phyloP scores from a whole-genome alignment of 805 yeast genomes.

The Lachancea kluyveri region DNA sequence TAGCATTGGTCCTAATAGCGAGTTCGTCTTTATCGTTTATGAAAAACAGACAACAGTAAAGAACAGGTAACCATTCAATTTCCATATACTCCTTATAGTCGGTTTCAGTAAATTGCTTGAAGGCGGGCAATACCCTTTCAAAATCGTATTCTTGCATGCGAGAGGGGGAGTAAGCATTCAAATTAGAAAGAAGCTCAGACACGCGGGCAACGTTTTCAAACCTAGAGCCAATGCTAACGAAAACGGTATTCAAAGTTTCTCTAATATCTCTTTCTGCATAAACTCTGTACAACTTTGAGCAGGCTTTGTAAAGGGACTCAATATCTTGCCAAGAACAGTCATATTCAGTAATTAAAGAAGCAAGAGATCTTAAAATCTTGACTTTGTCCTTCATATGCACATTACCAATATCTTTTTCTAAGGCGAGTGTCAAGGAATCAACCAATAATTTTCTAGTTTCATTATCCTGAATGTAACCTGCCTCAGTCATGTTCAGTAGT shows the following conservation, averaged over 20 bases:
- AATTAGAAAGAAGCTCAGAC: constrained; percentile 48
- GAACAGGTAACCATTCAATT: constrained; percentile 72
- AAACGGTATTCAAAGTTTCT: constrained; percentile 51
- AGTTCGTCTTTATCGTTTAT: constrained; percentile 75
- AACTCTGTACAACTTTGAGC: constrained; percentile 52
- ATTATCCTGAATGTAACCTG: constrained; percentile 50
- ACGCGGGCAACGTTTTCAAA: constrained; percentile 40
- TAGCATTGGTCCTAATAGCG: constrained; percentile 72
- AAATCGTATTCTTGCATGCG: constrained; percentile 74
- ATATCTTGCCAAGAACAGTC: constrained; percentile 50
- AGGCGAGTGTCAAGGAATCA: constrained; percentile 49
- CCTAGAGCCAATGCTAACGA: constrained; percentile 50
- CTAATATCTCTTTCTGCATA: constrained; percentile 61
- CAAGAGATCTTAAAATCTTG: constrained; percentile 50
- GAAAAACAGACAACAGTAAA: constrained; percentile 62
- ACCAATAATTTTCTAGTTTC: constrained; percentile 48
- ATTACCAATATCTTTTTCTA: constrained; percentile 51
- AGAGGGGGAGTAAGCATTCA: constrained; percentile 61
- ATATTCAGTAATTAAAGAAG: constrained; percentile 46
- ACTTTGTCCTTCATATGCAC: constrained; percentile 48
- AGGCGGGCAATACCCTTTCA: constrained; percentile 65
- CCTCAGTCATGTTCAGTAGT: constrained; percentile 45
- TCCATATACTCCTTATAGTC: constrained; percentile 39
- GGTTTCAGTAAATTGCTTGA: constrained; percentile 54
- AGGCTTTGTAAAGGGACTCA: constrained; percentile 40